A percentile compares a stretch with the other conserved stretches of the same genome.
Conservation (phyloP, 495 filamentous ascomycete species). For the Chaetomium tenue region DNA sequence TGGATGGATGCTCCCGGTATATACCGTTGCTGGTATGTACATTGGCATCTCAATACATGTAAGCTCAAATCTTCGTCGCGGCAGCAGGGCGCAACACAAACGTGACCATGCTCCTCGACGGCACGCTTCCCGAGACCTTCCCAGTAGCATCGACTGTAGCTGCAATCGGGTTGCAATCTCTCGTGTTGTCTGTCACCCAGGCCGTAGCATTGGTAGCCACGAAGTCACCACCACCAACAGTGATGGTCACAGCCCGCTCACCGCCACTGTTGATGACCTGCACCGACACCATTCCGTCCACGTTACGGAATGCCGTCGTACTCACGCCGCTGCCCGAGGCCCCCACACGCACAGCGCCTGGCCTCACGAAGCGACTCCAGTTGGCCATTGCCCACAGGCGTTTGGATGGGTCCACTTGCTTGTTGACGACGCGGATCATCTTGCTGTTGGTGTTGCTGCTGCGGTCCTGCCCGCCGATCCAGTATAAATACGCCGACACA, state of each 20-base stretch:
- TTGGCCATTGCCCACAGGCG: constrained; percentile 52
- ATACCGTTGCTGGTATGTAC: too few relatives aligned
- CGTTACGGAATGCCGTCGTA: constrained; percentile 48
- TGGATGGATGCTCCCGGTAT: too few relatives aligned
- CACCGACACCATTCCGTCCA: constrained; percentile 44
- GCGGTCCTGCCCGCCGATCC: constrained; percentile 46
- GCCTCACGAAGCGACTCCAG: constrained; percentile 47
- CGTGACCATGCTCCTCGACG: too few relatives aligned
- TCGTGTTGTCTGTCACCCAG: too few relatives aligned
- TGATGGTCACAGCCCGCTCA: background rate
- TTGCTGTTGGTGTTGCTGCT: constrained; percentile 42
- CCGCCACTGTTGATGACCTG: constrained; percentile 36
- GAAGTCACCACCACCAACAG: too few relatives aligned
- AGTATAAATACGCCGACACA: constrained; percentile 52
- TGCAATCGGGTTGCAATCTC: too few relatives aligned
- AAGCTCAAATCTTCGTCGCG: too few relatives aligned
- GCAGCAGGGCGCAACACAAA: too few relatives aligned
- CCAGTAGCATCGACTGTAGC: too few relatives aligned
- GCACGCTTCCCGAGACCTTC: too few relatives aligned
- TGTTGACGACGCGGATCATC: constrained; percentile 39
- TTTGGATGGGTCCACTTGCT: constrained; percentile 38
- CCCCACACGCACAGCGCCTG: constrained; percentile 47
- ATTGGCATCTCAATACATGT: too few relatives aligned
- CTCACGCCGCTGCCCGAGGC: constrained; percentile 36
- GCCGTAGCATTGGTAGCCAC: too few relatives aligned